These are phyloP conservation scores for Choiromyces venosus DNA, from an alignment of 495 filamentous ascomycete genomes.

Conservation along the genomic window DNA sequence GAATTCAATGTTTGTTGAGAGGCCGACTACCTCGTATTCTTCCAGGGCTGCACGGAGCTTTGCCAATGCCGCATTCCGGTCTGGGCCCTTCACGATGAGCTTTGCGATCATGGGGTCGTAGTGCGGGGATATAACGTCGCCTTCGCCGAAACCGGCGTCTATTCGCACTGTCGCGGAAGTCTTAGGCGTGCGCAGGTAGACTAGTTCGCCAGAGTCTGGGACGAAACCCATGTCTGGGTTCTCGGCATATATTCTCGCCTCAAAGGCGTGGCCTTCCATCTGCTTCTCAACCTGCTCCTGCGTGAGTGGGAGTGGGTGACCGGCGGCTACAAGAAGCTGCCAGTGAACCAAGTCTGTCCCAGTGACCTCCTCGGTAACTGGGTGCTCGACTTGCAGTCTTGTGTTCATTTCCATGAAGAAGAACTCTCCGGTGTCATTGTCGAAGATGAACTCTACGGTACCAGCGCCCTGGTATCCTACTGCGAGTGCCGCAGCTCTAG, in stretches of 20 bases:
- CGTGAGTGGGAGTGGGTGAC: conserved; percentile 74
- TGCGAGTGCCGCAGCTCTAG: conserved; percentile 77
- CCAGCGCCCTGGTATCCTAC: conserved; percentile 95
- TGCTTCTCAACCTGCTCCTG: conserved; percentile 73
- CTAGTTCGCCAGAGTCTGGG: conserved; percentile 82
- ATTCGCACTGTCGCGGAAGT: conserved; percentile 68
- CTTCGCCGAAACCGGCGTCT: conserved; percentile 84
- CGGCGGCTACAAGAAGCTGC: conserved; percentile 91
- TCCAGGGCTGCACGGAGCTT: conserved; percentile 76
- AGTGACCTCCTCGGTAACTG: conserved; percentile 94
- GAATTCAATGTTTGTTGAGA: conserved; percentile 95
- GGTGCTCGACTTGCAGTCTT: conserved; percentile 91
- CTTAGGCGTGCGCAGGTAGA: conserved; percentile 73
- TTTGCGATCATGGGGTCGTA: conserved; percentile 99
- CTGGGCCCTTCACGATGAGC: conserved; percentile 79
- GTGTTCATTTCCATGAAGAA: conserved; percentile 99
- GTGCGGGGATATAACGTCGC: conserved; percentile 87
- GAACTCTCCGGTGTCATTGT: conserved; percentile 87
- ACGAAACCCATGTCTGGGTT: conserved; percentile 86
- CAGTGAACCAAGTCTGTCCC: conserved; percentile 92
- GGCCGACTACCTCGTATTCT: conserved; percentile 86
- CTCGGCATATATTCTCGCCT: conserved; percentile 94
- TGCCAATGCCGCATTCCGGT: conserved; percentile 72
- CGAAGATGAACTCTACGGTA: conserved; percentile 98
- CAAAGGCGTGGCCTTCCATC: conserved; percentile 85